These are phyloP conservation scores for Pyrrhoderma lamaoense DNA, from an alignment of 1,284 basidiomycete genomes.

Conservation along the genomic window DNA sequence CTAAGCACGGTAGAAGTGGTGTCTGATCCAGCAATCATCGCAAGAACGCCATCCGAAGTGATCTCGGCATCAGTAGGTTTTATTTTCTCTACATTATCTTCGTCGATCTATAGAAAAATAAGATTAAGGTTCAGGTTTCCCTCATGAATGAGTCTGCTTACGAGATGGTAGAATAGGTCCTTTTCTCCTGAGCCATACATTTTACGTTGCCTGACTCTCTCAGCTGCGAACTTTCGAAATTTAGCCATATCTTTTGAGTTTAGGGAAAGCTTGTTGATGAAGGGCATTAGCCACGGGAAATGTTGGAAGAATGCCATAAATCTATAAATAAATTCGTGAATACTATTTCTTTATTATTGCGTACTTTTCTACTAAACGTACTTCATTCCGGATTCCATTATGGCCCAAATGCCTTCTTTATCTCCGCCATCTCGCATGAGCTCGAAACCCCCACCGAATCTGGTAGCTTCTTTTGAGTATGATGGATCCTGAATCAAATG, in stretches of 20 bases:
- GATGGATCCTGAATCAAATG: neutral
- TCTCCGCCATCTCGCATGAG: slow-evolving; percentile 24
- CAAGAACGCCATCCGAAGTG: slow-evolving; percentile 26
- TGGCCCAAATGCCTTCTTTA: slow-evolving; percentile 8
- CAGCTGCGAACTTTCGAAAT: neutral
- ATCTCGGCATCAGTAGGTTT: slow-evolving; percentile 22
- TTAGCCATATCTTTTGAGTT: slow-evolving; percentile 2
- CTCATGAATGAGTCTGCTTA: slow-evolving; percentile 15
- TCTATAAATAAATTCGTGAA: neutral
- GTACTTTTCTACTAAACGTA: neutral
- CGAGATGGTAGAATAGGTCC: slow-evolving; percentile 35
- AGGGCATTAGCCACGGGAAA: slow-evolving; percentile 9
- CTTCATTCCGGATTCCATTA: slow-evolving; percentile 2
- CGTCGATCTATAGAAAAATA: slow-evolving; percentile 24
- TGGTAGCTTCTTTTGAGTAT: slow-evolving; percentile 8
- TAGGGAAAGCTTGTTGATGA: slow-evolving; percentile 2
- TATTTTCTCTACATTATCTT: slow-evolving; percentile 23
- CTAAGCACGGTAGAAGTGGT: slow-evolving; percentile 27
- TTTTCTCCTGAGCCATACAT: slow-evolving; percentile 25
- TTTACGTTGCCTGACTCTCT: neutral
- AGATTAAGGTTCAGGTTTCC: neutral
- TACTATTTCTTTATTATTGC: neutral
- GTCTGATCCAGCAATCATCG: slow-evolving; percentile 33
- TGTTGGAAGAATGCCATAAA: slow-evolving; percentile 7
- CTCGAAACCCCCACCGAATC: slow-evolving; percentile 27